Evolutionary conservation across 2,329 filamentous ascomycete genomes (phyloP).

Genomic region (Trichoderma citrinoviride): DNA sequence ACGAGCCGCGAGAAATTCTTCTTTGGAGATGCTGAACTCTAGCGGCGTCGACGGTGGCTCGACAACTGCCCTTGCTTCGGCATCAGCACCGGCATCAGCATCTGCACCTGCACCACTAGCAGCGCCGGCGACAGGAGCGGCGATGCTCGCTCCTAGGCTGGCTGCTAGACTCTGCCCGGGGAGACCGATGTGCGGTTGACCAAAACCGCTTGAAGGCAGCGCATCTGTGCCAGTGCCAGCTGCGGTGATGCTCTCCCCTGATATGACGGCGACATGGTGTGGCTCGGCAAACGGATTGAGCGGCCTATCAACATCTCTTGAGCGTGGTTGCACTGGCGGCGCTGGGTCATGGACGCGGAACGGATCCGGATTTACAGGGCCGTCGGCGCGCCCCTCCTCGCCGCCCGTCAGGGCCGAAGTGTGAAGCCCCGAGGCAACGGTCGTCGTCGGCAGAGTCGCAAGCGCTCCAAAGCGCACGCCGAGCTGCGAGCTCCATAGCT

Average conservation of each 20-base stretch:
- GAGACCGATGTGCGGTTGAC: background rate
- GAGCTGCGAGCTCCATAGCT: conserved; percentile 33
- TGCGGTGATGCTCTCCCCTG: background rate
- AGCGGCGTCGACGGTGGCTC: conserved; percentile 31
- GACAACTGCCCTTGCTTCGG: background rate
- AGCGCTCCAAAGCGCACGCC: conserved; percentile 34
- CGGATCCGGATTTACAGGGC: background rate
- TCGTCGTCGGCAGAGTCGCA: conserved; percentile 26
- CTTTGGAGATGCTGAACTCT: conserved; percentile 33
- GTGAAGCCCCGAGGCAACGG: conserved; percentile 29
- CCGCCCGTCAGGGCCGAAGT: background rate
- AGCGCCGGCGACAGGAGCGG: background rate
- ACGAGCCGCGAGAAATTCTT: conserved; percentile 44
- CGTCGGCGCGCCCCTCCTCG: background rate
- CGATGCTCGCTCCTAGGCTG: background rate
- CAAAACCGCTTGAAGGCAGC: background rate
- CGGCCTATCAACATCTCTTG: background rate
- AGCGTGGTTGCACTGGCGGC: background rate
- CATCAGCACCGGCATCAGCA: too few species aligned
- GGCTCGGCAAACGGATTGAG: background rate
- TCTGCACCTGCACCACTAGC: too few species aligned
- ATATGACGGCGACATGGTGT: too few species aligned
- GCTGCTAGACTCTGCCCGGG: background rate
- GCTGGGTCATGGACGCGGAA: background rate
- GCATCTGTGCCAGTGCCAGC: background rate